These are phyloP conservation scores for Acanthamoeba sp. DNA, from an alignment of 208 protist genomes.

Conservation along the genomic window DNA sequence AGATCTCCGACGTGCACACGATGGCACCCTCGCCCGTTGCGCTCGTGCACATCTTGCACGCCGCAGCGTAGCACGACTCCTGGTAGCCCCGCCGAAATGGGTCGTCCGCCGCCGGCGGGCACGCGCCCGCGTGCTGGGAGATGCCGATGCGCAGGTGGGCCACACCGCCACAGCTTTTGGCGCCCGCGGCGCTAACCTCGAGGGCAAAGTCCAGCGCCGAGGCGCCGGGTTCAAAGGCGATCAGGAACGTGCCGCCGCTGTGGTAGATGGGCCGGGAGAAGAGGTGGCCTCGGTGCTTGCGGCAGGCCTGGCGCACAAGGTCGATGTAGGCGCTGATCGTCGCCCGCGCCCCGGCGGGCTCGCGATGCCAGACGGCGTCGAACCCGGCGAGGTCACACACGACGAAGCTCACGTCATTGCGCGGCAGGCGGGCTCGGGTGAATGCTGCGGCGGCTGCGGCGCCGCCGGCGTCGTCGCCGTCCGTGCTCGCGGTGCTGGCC, in stretches of 20 bases:
- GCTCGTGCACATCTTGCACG: background rate
- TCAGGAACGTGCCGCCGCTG: conserved; percentile 26
- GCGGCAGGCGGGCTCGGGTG: background rate
- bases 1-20: background rate
- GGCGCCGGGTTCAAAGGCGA: background rate
- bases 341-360: background rate
- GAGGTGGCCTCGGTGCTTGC: background rate
- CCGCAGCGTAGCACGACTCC: background rate
- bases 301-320: background rate
- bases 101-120: background rate
- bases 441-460: no score
- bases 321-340: background rate
- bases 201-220: background rate
- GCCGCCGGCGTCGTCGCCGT: background rate
- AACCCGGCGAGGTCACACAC: background rate
- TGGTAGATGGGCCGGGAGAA: conserved; percentile 18
- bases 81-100: background rate
- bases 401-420: background rate
- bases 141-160: conserved; percentile 4
- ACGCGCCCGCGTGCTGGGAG: background rate
- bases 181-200: background rate
- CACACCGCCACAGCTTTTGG: background rate
- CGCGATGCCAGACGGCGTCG: background rate
- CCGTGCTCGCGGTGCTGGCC: background rate
- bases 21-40: background rate